Percentiles rank a stretch among this genome's conserved stretches.
phyloP scores from a whole-genome alignment of 129 eudicot species.

The Erigeron canadensis region DNA sequence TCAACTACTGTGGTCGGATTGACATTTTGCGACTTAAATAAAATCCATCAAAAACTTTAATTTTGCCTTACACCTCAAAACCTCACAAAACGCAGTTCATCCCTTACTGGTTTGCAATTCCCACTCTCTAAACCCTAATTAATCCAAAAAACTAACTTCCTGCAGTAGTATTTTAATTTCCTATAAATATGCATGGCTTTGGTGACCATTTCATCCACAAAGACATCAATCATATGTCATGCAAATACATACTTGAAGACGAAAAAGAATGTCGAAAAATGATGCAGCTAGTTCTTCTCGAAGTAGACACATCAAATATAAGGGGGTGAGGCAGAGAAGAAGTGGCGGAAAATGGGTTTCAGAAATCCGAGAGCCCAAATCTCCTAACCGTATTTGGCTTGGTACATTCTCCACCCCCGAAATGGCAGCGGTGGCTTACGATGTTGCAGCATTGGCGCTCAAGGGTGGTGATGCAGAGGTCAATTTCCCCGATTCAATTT shows the following conservation, averaged over 20 bases:
- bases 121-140: constrained; percentile 22
- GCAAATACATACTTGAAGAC: constrained; percentile 7
- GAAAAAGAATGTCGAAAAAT: constrained; percentile 26
- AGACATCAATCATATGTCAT: too few relatives aligned
- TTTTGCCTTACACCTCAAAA: constrained; percentile 60
- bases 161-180: too few relatives aligned
- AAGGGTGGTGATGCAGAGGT: constrained; percentile 66
- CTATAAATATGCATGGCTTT: constrained; percentile 38
- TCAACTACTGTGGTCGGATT: constrained; percentile 19
- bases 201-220: constrained; percentile 22
- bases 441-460: constrained; percentile 73
- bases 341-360: constrained; percentile 80
- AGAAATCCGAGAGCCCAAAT: constrained; percentile 69
- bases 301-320: constrained; percentile 43
- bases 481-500: constrained; percentile 58
- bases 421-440: constrained; percentile 86
- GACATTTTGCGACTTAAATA: constrained; percentile 19
- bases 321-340: constrained; percentile 67
- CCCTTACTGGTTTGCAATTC: constrained; percentile 58
- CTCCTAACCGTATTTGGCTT: constrained; percentile 76
- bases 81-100: constrained; percentile 50
- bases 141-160: background rate
- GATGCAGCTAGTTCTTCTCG: constrained; percentile 31
- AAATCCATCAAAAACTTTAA: constrained; percentile 40
- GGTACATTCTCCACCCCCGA: constrained; percentile 71